These are phyloP conservation scores for Chlorella sp. DNA, from an alignment of 139 green algal species.

Conservation along the genomic window DNA sequence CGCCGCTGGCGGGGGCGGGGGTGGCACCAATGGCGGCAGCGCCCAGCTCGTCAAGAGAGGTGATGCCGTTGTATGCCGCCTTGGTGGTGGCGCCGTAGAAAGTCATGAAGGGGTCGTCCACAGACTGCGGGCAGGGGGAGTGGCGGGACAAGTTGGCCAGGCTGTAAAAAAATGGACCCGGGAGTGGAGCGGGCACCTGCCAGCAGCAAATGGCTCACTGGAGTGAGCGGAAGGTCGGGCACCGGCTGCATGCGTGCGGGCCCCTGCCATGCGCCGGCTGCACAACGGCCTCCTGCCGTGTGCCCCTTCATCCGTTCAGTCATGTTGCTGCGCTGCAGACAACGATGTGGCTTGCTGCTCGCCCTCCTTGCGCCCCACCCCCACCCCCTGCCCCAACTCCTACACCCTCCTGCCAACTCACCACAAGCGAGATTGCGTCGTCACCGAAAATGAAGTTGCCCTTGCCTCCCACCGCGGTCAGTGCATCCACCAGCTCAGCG, in stretches of 20 bases:
- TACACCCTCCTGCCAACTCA: not conserved
- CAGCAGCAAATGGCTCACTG: not conserved
- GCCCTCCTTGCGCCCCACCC: not conserved
- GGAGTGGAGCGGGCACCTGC: not conserved
- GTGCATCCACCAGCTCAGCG: not conserved
- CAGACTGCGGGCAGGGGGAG: not conserved
- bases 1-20: not conserved
- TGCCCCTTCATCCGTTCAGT: no score
- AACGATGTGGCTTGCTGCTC: no score
- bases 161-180: not conserved
- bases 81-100: slow-evolving; percentile 31
- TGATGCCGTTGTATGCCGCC: not conserved
- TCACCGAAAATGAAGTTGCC: slow-evolving; percentile 14
- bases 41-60: not conserved
- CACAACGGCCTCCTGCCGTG: no score
- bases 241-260: no score
- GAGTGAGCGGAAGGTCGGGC: not conserved
- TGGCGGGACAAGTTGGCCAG: not conserved
- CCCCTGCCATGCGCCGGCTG: no score
- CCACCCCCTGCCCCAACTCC: no score
- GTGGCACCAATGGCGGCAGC: not conserved
- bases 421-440: not conserved
- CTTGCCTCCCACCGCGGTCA: not conserved
- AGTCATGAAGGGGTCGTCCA: slow-evolving; percentile 19
- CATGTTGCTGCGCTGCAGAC: no score